A percentile compares a stretch with the other conserved stretches of the same genome.
Evolutionary conservation across 495 filamentous ascomycete species (phyloP).

Genomic region (Collariella sp.): DNA sequence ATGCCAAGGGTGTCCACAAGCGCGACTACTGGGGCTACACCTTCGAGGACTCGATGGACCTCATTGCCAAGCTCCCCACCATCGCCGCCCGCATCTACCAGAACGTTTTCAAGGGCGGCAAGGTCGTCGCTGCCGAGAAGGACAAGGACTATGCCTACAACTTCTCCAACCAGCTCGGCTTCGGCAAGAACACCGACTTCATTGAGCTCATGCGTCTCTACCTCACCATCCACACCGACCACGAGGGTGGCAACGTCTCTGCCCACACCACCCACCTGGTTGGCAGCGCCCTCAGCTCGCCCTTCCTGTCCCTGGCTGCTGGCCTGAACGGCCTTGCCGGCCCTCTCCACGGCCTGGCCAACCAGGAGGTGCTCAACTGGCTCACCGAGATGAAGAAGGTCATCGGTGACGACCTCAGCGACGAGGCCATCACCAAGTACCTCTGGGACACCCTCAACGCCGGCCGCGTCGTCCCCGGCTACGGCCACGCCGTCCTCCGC

Average conservation of each 20-base stretch:
- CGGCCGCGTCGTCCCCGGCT: conserved; percentile 93
- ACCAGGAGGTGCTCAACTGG: conserved; percentile 99
- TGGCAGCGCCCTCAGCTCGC: conserved; percentile 92
- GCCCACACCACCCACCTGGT: conserved; percentile 98
- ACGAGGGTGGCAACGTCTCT: conserved; percentile 97
- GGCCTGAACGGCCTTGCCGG: conserved; percentile 96
- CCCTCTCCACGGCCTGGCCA: conserved; percentile 96
- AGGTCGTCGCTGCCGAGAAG: conserved; percentile 88
- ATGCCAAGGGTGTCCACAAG: conserved; percentile 97
- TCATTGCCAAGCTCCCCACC: conserved; percentile 98
- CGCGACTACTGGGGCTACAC: conserved; percentile 98
- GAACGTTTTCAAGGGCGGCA: conserved; percentile 99
- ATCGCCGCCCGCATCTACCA: conserved; percentile 98
- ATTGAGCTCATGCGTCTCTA: conserved; percentile 97
- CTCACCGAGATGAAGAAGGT: conserved; percentile 96
- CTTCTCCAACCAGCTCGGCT: conserved; percentile 97
- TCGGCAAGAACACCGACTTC: conserved; percentile 90
- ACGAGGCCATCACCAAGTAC: conserved; percentile 93
- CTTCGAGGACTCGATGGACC: conserved; percentile 99
- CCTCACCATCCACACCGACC: conserved; percentile 98
- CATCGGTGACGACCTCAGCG: conserved; percentile 88
- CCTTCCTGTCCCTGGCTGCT: conserved; percentile 90
- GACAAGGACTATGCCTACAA: conserved; percentile 99
- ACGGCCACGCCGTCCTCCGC: conserved; percentile 96
- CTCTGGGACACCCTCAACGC: conserved; percentile 94